A percentile compares a stretch with the other conserved stretches of the same genome.
Evolutionary conservation across 169 alveolate species (phyloP).

Genomic region (Plasmodium knowlesi): DNA sequence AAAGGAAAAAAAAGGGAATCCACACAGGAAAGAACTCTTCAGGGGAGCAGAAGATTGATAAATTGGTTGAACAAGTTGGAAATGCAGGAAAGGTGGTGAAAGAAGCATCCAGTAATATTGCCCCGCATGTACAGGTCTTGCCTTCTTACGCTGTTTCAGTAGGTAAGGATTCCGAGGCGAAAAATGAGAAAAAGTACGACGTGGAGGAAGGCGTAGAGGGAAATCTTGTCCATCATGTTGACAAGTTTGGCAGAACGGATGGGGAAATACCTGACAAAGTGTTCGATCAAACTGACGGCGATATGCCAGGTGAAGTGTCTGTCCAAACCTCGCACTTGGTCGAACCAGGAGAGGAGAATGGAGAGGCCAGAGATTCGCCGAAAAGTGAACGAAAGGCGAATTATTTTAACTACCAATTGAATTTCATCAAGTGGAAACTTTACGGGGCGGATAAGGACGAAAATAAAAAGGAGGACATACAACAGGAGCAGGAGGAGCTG

Average conservation of each 20-base stretch:
- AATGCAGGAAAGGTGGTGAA: background rate
- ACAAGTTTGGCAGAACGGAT: background rate
- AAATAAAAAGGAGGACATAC: background rate
- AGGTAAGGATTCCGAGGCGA: background rate
- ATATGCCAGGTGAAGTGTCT: background rate
- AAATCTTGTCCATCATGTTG: background rate
- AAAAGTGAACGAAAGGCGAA: slow-evolving; percentile 3
- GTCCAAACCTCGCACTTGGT: background rate
- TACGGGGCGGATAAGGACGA: slow-evolving; percentile 5
- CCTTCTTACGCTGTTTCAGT: background rate
- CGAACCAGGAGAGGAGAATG: background rate
- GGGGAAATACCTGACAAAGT: background rate
- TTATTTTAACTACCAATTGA: slow-evolving; percentile 24
- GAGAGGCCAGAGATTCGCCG: background rate
- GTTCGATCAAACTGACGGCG: too few species aligned
- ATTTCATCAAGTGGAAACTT: slow-evolving; percentile 5
- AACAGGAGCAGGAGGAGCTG: background rate
- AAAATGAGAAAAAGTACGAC: slow-evolving; percentile 2
- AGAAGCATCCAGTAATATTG: background rate
- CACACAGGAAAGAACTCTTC: background rate
- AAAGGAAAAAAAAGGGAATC: background rate
- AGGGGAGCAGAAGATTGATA: background rate
- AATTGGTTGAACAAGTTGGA: background rate
- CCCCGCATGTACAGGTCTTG: background rate
- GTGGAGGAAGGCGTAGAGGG: background rate